Evolutionary conservation across 306 rosid genomes (phyloP).

Genomic region (Gynostemma pentaphyllum): DNA sequence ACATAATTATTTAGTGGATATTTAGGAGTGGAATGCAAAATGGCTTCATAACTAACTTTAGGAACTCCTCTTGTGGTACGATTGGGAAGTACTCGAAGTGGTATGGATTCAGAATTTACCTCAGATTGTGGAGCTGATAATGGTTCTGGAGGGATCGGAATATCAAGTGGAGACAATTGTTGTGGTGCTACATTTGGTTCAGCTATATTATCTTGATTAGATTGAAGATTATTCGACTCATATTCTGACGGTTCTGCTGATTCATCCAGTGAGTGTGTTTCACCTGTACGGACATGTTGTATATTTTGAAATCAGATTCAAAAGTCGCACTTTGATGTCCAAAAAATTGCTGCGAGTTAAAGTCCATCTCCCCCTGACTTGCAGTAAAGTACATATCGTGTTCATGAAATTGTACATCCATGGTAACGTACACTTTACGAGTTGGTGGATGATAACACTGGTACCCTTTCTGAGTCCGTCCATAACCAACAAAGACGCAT

Average conservation of each 20-base stretch:
- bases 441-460: background rate
- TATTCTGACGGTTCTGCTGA: too few relatives aligned
- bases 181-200: too few relatives aligned
- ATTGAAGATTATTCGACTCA: too few relatives aligned
- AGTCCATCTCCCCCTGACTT: background rate
- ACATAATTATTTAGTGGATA: background rate
- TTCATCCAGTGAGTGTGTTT: too few relatives aligned
- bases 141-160: too few relatives aligned
- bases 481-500: conserved; percentile 1
- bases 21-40: background rate
- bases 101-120: background rate
- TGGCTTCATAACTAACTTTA: background rate
- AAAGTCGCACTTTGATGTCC: too few relatives aligned
- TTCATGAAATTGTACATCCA: background rate
- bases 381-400: background rate
- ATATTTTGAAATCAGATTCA: background rate
- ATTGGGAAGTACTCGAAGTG: background rate
- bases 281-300: background rate
- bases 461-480: background rate
- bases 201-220: too few relatives aligned
- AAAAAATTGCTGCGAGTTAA: background rate
- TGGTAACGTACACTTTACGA: background rate
- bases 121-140: background rate
- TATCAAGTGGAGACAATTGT: too few relatives aligned
- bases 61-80: background rate